These are phyloP conservation scores for Gorgonomyces haynaldii DNA, from an alignment of 192 early-diverging fungal species.

Conservation along the genomic window DNA sequence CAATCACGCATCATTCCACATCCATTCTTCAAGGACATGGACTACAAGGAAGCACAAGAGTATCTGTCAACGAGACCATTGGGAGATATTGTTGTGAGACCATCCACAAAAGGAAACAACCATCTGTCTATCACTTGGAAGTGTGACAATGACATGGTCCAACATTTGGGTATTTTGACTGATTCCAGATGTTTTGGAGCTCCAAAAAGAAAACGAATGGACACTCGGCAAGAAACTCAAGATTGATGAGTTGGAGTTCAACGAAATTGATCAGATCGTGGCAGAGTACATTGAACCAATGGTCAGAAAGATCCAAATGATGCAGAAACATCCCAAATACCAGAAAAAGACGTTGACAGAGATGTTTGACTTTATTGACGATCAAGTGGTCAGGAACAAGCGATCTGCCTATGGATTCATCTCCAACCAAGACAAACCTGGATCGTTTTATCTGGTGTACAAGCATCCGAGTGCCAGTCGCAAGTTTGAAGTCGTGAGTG, in stretches of 20 bases:
- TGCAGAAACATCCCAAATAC: conserved; percentile 68
- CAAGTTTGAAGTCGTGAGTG: conserved; percentile 59
- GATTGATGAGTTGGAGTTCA: conserved; percentile 57
- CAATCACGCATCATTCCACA: conserved; percentile 62
- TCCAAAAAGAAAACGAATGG: conserved; percentile 58
- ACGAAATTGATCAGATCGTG: conserved; percentile 86
- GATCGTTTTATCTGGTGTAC: conserved; percentile 65
- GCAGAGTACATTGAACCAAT: conserved; percentile 83
- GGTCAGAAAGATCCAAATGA: conserved; percentile 52
- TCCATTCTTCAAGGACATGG: conserved; percentile 70
- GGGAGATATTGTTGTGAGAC: conserved; percentile 78
- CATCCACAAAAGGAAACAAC: conserved; percentile 77
- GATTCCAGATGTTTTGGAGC: conserved; percentile 52
- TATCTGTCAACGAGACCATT: conserved; percentile 49
- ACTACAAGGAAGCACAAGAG: conserved; percentile 58
- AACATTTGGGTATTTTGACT: conserved; percentile 60
- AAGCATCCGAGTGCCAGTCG: conserved; percentile 54
- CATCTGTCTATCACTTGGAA: conserved; percentile 93
- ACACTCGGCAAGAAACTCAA: conserved; percentile 57
- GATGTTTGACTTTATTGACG: conserved; percentile 41
- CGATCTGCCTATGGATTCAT: conserved; percentile 77
- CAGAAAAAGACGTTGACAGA: conserved; percentile 43
- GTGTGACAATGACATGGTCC: conserved; percentile 70
- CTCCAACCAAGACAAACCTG: conserved; percentile 51
- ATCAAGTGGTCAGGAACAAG: conserved; percentile 41